These are phyloP conservation scores for Beauveria sp. DNA, from an alignment of 2,329 filamentous ascomycete species.

Conservation along the genomic window DNA sequence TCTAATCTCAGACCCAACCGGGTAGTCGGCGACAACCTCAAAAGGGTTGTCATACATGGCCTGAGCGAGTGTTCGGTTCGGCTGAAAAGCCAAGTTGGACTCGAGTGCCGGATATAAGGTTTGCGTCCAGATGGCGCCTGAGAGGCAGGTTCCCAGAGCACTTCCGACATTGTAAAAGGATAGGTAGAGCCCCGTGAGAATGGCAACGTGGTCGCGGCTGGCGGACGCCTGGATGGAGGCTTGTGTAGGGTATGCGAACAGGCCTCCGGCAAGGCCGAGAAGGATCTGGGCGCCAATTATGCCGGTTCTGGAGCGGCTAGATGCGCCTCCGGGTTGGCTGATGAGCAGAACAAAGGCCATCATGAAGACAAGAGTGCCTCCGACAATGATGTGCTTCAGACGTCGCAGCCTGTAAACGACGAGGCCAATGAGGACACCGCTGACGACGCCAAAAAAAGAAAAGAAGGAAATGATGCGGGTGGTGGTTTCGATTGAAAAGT, in stretches of 20 bases:
- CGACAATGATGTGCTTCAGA: constrained; percentile 51
- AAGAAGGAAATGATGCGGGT: constrained; percentile 52
- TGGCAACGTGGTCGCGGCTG: constrained; percentile 29
- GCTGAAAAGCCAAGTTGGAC: constrained; percentile 26
- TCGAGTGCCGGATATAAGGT: constrained; percentile 27
- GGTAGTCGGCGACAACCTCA: constrained; percentile 23
- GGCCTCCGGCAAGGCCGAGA: constrained; percentile 49
- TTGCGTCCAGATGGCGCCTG: constrained; percentile 36
- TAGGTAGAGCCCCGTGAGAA: constrained; percentile 31
- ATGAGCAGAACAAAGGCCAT: constrained; percentile 50
- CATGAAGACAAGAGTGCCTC: constrained; percentile 48
- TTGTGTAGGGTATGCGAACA: constrained; percentile 41
- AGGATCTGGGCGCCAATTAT: constrained; percentile 49
- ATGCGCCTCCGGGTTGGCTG: constrained; percentile 42
- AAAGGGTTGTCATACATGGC: constrained; percentile 32
- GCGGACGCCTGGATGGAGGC: constrained; percentile 33
- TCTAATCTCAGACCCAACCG: constrained; percentile 37
- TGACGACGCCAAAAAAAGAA: constrained; percentile 44
- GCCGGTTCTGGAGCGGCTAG: constrained; percentile 34
- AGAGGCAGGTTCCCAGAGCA: constrained; percentile 32
- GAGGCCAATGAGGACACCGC: constrained; percentile 43
- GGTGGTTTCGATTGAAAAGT: constrained; percentile 45
- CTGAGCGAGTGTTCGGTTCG: constrained; percentile 27
- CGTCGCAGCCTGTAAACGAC: constrained; percentile 44
- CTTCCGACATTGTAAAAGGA: constrained; percentile 35